Evolutionary conservation across 768 basidiomycete species (phyloP).

Genomic region (Podaxis rugospora): DNA sequence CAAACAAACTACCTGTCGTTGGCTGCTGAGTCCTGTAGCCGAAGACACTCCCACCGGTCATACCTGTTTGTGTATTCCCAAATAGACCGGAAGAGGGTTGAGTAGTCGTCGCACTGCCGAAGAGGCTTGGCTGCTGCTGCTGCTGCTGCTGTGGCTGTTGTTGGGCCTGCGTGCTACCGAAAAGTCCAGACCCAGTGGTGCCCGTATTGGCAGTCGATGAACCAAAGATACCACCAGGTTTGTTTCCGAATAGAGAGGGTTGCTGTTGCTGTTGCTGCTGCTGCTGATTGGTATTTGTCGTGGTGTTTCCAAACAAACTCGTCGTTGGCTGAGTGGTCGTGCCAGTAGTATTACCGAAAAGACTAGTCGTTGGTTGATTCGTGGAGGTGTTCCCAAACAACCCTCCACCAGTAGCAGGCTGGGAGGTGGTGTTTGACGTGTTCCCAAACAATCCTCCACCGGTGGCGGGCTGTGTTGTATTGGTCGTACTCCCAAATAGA

Average conservation of each 20-base stretch:
- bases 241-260: slow-evolving; percentile 22
- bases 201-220: slow-evolving; percentile 17
- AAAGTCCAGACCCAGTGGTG: slow-evolving; percentile 14
- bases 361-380: slow-evolving; percentile 1
- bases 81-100: slow-evolving; percentile 14
- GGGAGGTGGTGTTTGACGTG: slow-evolving; percentile 16
- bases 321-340: slow-evolving; percentile 7
- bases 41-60: slow-evolving; percentile 6
- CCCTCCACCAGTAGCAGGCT: slow-evolving; percentile 14
- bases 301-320: slow-evolving; percentile 11
- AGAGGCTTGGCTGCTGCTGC: slow-evolving; percentile 12
- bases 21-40: slow-evolving; percentile 23
- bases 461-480: slow-evolving; percentile 13
- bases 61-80: slow-evolving; percentile 17
- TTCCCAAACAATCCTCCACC: slow-evolving; percentile 22
- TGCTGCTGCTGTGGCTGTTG: slow-evolving; percentile 8
- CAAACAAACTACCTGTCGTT: slow-evolving; percentile 9
- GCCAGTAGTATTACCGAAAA: slow-evolving; percentile 20
- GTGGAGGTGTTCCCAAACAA: slow-evolving; percentile 15
- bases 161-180: slow-evolving; percentile 11
- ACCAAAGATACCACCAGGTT: slow-evolving; percentile 23
- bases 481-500: slow-evolving; percentile 20
- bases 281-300: slow-evolving; percentile 15
- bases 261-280: slow-evolving; percentile 9
- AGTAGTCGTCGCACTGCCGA: slow-evolving; percentile 28